Evolutionary conservation across 352 stramenopile genomes (phyloP), one percentile per base, ranked within the genome.

Genomic region (Phytopythium sindhum): DNA sequence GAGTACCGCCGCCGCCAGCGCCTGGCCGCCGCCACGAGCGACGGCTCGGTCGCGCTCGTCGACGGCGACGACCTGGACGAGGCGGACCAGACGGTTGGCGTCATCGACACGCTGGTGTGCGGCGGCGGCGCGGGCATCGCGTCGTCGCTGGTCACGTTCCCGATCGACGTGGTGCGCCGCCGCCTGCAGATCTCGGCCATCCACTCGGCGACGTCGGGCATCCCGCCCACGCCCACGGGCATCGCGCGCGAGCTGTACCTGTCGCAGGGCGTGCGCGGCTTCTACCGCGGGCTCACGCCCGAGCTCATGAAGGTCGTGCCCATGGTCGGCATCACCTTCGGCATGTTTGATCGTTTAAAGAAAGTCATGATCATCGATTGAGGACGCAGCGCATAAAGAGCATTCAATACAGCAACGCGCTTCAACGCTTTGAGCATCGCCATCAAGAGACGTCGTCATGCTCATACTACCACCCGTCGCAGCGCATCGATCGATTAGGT

Each of bases 281-380:
- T 97, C 60, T 97, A 96, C 67, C 84, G 89, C 23, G 89, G 89
- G 17, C 69, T 99, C 62, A 93, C 89, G 35, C 94, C 95, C 9
- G 96, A 99, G 76, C 75, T 98, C 59, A 88, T 99, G 80, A 99
- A 99, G 70, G 96, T 99, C 23, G 88, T 98, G 59, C 96, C 96
- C 8, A 98, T 98, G 93, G 96, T 99, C 42, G 92, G 92, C 23
- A 98, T 97, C 60, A 98, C 97, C 54, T 99, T 99, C 61, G 85
- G 90, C 61, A 94, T 95, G 28, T 99, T 98, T 74, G 96, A 99
- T 73, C 84, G 81, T 57, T 84, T 98, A 68, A 98, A 98, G 74
- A 89, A 95, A 55, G 56, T 95, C 59, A 78, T 98, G 55, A 66
- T 88, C 60, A 73, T 92, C 72, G 80, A 96, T 58, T 60, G 55